Evolutionary conservation across 805 yeast species (phyloP).

Genomic region (Metschnikowia gruessii): DNA sequence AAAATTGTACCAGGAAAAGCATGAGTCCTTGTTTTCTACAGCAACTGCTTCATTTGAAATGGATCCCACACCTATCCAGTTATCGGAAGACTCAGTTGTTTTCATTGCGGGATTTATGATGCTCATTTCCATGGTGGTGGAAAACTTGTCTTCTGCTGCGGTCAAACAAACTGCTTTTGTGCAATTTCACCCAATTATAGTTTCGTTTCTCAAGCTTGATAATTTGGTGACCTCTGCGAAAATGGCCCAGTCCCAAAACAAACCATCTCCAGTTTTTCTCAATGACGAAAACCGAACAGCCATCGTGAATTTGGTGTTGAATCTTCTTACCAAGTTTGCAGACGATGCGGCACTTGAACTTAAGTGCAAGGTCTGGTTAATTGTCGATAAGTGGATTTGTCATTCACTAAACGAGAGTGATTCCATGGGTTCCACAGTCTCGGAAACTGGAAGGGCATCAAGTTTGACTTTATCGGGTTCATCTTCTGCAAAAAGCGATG

Average conservation of each 20-base stretch:
- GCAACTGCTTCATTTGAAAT: slow-evolving; percentile 13
- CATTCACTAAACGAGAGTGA: slow-evolving; percentile 24
- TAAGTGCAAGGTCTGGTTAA: slow-evolving; percentile 60
- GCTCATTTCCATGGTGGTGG: slow-evolving; percentile 45
- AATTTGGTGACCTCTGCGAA: slow-evolving; percentile 28
- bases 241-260: slow-evolving; percentile 10
- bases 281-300: slow-evolving; percentile 37
- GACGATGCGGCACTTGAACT: slow-evolving; percentile 30
- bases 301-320: slow-evolving; percentile 41
- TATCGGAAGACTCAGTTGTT: slow-evolving; percentile 78
- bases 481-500: slow-evolving; percentile 8
- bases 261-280: slow-evolving; percentile 24
- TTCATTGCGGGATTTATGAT: slow-evolving; percentile 73
- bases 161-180: slow-evolving; percentile 25
- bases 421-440: slow-evolving; percentile 12
- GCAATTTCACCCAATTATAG: slow-evolving; percentile 34
- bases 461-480: slow-evolving; percentile 9
- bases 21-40: slow-evolving; percentile 26
- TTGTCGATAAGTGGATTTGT: slow-evolving; percentile 69
- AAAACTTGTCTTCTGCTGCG: slow-evolving; percentile 28
- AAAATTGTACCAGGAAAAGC: slow-evolving; percentile 33
- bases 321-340: slow-evolving; percentile 52
- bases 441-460: slow-evolving; percentile 22
- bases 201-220: slow-evolving; percentile 39
- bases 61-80: slow-evolving; percentile 40